Evolutionary conservation across 306 rosid genomes (phyloP), one percentile per base, ranked within the genome.

Genomic region (Prunus dulcis): DNA sequence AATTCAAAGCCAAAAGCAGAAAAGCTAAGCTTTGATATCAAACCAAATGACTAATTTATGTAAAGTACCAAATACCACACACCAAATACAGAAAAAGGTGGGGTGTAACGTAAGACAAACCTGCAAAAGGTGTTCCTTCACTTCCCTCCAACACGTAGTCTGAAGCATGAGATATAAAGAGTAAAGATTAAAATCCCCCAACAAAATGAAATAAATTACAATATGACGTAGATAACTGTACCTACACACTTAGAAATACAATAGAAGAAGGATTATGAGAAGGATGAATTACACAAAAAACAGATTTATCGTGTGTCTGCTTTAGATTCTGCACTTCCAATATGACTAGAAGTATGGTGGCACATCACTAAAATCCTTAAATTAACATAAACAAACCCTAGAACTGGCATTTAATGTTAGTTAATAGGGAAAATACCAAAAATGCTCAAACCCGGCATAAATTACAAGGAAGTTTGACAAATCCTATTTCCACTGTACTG

Each of bases 121-220:
- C 97, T 79, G 97, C 88, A 88, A 95, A 95, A 67, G 99, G 96
- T 60, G 99, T 95, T 80, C 93, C 99, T 83, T 93, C 96, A 53
- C 97, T 92, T 90, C 99, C 99, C 88, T 95, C 99, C 88, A 95
- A 77, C 60, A 95, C 93, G 28, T 92, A 95, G 89, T 95, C 99
- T 95, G 89, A 69, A 80, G 81, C 46, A 80, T 64, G 25, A 7
- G 0, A 41, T 4, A 45, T 41, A 58, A 58, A 25, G 43, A 58
- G 23, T 38, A 57, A 38, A 45, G 19, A 67, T 28, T 65, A 76
- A 60, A 41, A 71, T 55, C 49, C 56, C 41, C 55, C 61, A 76
- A 60, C 50, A 76, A 70, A 82, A 12, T 67, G 12, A 72, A 27
- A 69, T 50, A 62, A 77, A 53, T 75, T 49, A 72, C 19, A 27